phyloP scores from a whole-genome alignment of 2,329 filamentous ascomycete genomes.

The Blastomyces silverae region DNA sequence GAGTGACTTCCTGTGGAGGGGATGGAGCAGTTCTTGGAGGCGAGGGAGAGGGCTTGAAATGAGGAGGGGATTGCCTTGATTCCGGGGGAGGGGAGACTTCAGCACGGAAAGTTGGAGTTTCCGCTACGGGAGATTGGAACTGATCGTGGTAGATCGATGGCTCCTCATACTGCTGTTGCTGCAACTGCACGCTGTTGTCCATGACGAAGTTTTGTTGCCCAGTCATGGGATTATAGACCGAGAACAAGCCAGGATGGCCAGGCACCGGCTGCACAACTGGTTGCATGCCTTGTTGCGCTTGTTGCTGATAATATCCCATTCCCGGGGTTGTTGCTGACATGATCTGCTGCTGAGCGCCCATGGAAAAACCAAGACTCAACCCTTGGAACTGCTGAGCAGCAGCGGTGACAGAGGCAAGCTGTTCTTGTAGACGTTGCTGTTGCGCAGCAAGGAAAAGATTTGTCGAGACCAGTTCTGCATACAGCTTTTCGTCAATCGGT shows the following conservation, averaged over 20 bases:
- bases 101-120: constrained; percentile 60
- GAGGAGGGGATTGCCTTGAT: constrained; percentile 49
- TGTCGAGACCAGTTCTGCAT: constrained; percentile 82
- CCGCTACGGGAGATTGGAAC: constrained; percentile 47
- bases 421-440: constrained; percentile 90
- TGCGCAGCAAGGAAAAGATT: constrained; percentile 90
- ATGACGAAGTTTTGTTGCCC: constrained; percentile 77
- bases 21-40: constrained; percentile 59
- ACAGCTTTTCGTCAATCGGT: constrained; percentile 75
- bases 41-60: constrained; percentile 55
- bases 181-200: constrained; percentile 55
- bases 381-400: constrained; percentile 77
- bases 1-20: constrained; percentile 59
- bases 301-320: constrained; percentile 55
- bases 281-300: constrained; percentile 60
- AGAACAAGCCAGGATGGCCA: constrained; percentile 67
- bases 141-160: constrained; percentile 29
- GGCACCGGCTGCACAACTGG: constrained; percentile 57
- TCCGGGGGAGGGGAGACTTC: constrained; percentile 74
- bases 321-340: constrained; percentile 47
- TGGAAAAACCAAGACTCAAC: constrained; percentile 55
- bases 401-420: constrained; percentile 75
- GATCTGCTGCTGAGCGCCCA: constrained; percentile 38
- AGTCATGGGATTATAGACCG: constrained; percentile 77
- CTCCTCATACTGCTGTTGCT: constrained; percentile 26